Conservation (phyloP, 768 basidiomycete genomes). For the Tricholoma sp. region DNA sequence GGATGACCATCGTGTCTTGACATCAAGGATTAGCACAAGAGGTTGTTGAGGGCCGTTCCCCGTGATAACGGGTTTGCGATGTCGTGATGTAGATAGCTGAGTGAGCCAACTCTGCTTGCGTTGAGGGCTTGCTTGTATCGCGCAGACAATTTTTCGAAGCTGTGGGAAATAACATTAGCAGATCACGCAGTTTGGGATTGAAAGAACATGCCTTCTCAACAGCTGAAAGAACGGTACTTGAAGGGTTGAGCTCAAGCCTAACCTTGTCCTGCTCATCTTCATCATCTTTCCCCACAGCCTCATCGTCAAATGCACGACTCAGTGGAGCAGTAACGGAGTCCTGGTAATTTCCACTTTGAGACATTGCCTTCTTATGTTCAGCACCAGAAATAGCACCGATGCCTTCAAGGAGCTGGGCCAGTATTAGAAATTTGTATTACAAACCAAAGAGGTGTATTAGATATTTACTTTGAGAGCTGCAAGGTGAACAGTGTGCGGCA, state of each 20-base stretch:
- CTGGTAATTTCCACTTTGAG: background rate
- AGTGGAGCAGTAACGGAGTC: background rate
- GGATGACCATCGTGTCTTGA: background rate
- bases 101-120: background rate
- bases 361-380: background rate
- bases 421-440: background rate
- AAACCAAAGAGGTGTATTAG: background rate
- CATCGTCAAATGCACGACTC: background rate
- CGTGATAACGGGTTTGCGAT: background rate
- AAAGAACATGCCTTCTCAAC: background rate
- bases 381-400: background rate
- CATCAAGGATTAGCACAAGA: background rate
- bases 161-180: background rate
- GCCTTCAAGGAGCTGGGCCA: background rate
- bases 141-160: background rate
- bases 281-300: background rate
- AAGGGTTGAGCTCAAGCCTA: background rate
- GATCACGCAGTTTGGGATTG: too few relatives aligned
- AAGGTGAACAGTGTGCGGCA: conserved; percentile 21
- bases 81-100: background rate
- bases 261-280: background rate
- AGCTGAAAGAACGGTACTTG: background rate
- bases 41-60: background rate
- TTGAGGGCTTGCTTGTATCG: background rate
- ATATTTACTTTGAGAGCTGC: conserved; percentile 4